Evolutionary conservation across 495 filamentous ascomycete species (phyloP), one percentile per base, ranked within the genome.

Genomic region (Podospora pseudoanserina): DNA sequence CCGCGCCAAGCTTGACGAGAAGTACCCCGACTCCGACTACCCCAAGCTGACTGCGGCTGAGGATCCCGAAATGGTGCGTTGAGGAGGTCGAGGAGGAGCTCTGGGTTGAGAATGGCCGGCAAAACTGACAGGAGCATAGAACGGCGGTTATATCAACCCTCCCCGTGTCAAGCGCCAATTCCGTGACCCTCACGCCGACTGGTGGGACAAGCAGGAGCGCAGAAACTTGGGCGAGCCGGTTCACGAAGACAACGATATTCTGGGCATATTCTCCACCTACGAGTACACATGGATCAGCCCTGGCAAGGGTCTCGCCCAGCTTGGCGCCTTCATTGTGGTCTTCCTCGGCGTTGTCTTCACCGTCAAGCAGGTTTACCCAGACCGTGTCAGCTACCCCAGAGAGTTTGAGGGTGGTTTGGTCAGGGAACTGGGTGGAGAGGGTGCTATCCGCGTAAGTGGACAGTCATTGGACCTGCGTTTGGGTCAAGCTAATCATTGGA

Each of bases 181-280:
- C 80, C 92, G 96, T 77, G 96, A 98, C 77, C 96, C 96, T 49
- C 87, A 98, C 76, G 94, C 80, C 73, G 90, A 92, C 77, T 98
- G 93, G 92, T 98, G 94, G 94, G 94, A 98, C 79, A 90, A 92
- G 83, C 94, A 98, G 76, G 94, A 97, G 78, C 90, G 94, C 73
- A 89, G 94, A 67, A 97, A 98, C 83, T 99, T 89, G 73, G 93
- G 93, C 74, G 96, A 99, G 79, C 91, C 93, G 4, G 87, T 96
- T 30, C 94, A 99, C 78, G 96, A 99, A 80, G 96, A 99, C 79
- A 89, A 98, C 75, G 96, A 99, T 78, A 88, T 97, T 65, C 85
- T 98, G 23, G 94, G 94, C 74, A 89, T 96, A 66, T 94, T 99
- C 81, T 89, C 90, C 63, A 87, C 91, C 2, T 88, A 97, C 74